A percentile compares a stretch with the other conserved stretches of the same genome.
These are phyloP conservation scores for Colletotrichum trifolii DNA, from an alignment of 2,329 filamentous ascomycete species.

Conservation along the genomic window DNA sequence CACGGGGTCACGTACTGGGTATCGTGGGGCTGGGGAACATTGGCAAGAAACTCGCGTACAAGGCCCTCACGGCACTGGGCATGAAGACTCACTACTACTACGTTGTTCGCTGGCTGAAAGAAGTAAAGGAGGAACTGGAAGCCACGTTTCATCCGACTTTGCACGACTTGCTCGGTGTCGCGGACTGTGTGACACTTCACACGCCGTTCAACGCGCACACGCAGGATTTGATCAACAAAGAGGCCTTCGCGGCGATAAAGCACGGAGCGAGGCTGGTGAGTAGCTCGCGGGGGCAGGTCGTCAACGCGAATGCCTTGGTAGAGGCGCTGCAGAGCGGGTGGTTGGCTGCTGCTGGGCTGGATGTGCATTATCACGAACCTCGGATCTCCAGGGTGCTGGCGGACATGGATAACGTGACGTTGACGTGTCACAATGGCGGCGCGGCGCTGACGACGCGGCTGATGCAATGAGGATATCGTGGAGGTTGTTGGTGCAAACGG, in stretches of 20 bases:
- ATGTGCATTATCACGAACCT: conserved; percentile 66
- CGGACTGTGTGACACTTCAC: conserved; percentile 49
- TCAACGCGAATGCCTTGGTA: conserved; percentile 63
- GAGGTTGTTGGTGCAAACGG: conserved; percentile 41
- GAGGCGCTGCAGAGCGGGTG: conserved; percentile 57
- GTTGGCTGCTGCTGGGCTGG: conserved; percentile 59
- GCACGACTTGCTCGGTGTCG: conserved; percentile 41
- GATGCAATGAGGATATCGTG: conserved; percentile 50
- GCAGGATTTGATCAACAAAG: conserved; percentile 41
- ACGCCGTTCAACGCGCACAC: conserved; percentile 45
- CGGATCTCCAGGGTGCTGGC: conserved; percentile 52
- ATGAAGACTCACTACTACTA: conserved; percentile 68
- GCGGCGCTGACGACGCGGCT: conserved; percentile 51
- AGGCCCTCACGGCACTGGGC: conserved; percentile 55
- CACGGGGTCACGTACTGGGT: conserved; percentile 58
- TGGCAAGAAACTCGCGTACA: conserved; percentile 58
- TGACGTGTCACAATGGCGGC: conserved; percentile 52
- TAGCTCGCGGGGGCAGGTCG: conserved; percentile 61
- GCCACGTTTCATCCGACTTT: conserved; percentile 45
- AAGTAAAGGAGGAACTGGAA: conserved; percentile 44
- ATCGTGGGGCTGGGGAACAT: conserved; percentile 65
- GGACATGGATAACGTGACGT: conserved; percentile 51
- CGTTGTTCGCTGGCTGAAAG: conserved; percentile 41
- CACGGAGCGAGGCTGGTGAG: conserved; percentile 60
- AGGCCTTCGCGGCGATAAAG: conserved; percentile 58